Percentiles rank a stretch among this genome's conserved stretches.
Evolutionary conservation across 371 early-diverging fungal species (phyloP).

Genomic region (Polyrhizophydium stewartii): DNA sequence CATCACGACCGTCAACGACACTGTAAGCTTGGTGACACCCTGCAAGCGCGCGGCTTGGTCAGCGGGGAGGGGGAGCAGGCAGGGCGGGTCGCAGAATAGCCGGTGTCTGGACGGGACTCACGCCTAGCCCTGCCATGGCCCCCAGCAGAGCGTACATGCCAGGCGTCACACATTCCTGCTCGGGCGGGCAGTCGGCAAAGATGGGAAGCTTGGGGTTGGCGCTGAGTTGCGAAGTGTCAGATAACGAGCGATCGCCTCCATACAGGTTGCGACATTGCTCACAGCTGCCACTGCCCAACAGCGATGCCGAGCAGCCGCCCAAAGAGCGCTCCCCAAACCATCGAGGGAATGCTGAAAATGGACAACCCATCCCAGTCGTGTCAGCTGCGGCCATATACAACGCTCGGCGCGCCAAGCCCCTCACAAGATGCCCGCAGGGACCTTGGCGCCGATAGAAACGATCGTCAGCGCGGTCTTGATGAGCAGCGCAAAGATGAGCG

Average conservation of each 20-base stretch:
- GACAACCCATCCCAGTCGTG: too few species aligned
- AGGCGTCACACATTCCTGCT: constrained; percentile 74
- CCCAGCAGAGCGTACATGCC: constrained; percentile 95
- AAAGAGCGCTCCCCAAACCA: constrained; percentile 90
- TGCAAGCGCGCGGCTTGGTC: neutral
- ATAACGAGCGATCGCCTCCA: too few species aligned
- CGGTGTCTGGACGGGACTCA: constrained; percentile 22
- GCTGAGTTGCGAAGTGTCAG: constrained; percentile 31
- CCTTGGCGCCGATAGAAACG: constrained; percentile 35
- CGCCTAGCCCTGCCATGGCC: constrained; percentile 86
- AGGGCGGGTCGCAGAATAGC: neutral
- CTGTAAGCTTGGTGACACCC: constrained; percentile 54
- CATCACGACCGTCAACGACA: constrained; percentile 90
- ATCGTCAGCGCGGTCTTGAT: constrained; percentile 26
- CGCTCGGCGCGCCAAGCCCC: neutral
- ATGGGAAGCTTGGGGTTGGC: constrained; percentile 27
- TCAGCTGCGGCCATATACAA: neutral
- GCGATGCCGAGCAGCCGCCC: constrained; percentile 88
- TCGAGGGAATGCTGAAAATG: constrained; percentile 83
- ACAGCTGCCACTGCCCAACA: constrained; percentile 64
- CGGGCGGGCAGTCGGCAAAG: constrained; percentile 29
- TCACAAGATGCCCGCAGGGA: constrained; percentile 86
- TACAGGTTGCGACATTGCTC: constrained; percentile 23
- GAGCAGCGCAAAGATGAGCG: constrained; percentile 18
- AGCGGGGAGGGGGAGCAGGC: neutral